phyloP scores from a whole-genome alignment of 371 early-diverging fungal genomes.

The Mucor ambiguus region DNA sequence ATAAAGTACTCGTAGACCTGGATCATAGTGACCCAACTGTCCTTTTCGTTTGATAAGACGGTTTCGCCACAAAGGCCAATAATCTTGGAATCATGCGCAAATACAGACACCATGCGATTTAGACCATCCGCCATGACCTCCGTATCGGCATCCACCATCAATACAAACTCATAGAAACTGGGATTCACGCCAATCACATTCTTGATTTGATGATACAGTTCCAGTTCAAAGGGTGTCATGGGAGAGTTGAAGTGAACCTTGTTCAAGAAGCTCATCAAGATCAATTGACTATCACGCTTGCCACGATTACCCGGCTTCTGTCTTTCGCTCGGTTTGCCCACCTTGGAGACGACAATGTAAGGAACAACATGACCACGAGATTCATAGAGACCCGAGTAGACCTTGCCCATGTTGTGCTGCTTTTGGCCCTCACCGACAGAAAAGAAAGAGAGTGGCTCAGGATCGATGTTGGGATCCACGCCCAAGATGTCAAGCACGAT shows the following conservation, averaged over 20 bases:
- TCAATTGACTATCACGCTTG: slow-evolving; percentile 85
- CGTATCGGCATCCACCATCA: slow-evolving; percentile 74
- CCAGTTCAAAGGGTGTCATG: slow-evolving; percentile 89
- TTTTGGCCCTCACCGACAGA: slow-evolving; percentile 85
- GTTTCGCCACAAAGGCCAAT: slow-evolving; percentile 88
- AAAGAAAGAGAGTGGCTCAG: slow-evolving; percentile 86
- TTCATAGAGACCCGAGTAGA: slow-evolving; percentile 90
- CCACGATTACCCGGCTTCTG: slow-evolving; percentile 84
- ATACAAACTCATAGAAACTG: slow-evolving; percentile 65
- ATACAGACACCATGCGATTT: slow-evolving; percentile 64
- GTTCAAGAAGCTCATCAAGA: slow-evolving; percentile 81
- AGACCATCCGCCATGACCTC: slow-evolving; percentile 67
- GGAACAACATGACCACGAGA: slow-evolving; percentile 82
- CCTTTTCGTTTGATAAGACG: slow-evolving; percentile 77
- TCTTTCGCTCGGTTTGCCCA: slow-evolving; percentile 73
- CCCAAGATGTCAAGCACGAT: slow-evolving; percentile 87
- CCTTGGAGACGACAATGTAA: slow-evolving; percentile 83
- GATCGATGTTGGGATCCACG: slow-evolving; percentile 77
- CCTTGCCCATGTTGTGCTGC: slow-evolving; percentile 88
- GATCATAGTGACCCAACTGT: slow-evolving; percentile 89
- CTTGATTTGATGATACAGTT: slow-evolving; percentile 88
- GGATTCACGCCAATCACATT: slow-evolving; percentile 87
- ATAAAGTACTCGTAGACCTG: slow-evolving; percentile 83
- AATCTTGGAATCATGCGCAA: slow-evolving; percentile 74
- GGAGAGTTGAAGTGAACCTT: slow-evolving; percentile 72